Conservation (phyloP, 192 early-diverging fungal species). For the Backusella tuberculispora region DNA sequence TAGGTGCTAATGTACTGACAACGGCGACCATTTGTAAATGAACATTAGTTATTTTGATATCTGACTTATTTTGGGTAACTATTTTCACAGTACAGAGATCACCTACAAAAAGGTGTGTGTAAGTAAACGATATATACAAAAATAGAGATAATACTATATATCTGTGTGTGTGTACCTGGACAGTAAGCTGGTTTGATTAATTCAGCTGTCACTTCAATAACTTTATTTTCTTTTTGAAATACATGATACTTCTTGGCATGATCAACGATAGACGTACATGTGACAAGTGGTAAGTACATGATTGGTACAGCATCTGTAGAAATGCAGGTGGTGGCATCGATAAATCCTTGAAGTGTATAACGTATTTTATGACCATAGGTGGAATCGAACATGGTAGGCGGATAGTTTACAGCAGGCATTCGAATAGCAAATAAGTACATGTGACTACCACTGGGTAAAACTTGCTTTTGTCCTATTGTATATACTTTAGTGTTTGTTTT, state of each 20-base stretch:
- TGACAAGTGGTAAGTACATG: constrained; percentile 37
- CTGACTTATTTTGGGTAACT: constrained; percentile 17
- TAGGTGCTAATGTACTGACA: constrained; percentile 6
- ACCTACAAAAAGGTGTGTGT: background rate
- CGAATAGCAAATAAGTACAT: constrained; percentile 41
- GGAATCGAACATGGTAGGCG: constrained; percentile 30
- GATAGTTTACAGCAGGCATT: constrained; percentile 40
- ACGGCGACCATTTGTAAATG: constrained; percentile 4
- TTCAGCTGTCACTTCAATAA: constrained; percentile 29
- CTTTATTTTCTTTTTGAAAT: background rate
- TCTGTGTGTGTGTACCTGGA: constrained; percentile 27
- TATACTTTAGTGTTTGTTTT: background rate
- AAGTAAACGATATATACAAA: background rate
- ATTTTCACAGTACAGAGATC: constrained; percentile 21
- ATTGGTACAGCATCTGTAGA: constrained; percentile 19
- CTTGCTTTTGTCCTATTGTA: background rate
- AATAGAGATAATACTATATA: background rate
- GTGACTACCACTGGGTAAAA: constrained; percentile 30
- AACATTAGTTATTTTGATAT: constrained; percentile 15
- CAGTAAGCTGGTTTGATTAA: constrained; percentile 32
- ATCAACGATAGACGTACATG: background rate
- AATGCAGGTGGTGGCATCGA: constrained; percentile 10
- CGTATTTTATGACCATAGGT: constrained; percentile 22
- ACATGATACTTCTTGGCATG: background rate
- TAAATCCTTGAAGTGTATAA: constrained; percentile 36